phyloP scores from a whole-genome alignment of 805 yeast genomes.

The Candida michaelii region DNA sequence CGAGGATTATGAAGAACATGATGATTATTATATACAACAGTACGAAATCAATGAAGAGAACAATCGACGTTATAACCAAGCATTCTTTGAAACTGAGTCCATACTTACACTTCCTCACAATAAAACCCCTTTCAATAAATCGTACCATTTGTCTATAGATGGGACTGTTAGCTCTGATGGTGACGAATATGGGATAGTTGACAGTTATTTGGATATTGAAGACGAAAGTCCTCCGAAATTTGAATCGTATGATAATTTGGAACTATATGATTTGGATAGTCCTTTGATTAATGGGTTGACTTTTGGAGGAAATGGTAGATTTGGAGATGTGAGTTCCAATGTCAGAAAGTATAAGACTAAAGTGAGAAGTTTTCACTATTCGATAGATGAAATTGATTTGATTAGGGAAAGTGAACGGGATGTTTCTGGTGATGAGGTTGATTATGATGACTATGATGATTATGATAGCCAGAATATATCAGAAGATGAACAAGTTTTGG shows the following conservation, averaged over 20 bases:
- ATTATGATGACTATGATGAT: no score
- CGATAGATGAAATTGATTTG: slow-evolving; percentile 15
- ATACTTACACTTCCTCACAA: slow-evolving; percentile 11
- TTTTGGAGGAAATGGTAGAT: slow-evolving; percentile 20
- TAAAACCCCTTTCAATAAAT: slow-evolving; percentile 19
- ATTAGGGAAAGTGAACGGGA: neutral
- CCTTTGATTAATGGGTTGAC: slow-evolving; percentile 37
- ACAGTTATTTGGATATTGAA: slow-evolving; percentile 24
- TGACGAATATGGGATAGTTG: slow-evolving; percentile 35
- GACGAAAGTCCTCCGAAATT: slow-evolving; percentile 14
- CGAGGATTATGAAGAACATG: slow-evolving; percentile 9
- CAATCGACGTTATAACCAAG: slow-evolving; percentile 7
- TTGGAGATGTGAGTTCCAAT: slow-evolving; percentile 12
- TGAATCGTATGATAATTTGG: slow-evolving; percentile 16
- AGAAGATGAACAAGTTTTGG: no score
- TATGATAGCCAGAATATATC: no score
- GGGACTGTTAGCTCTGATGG: slow-evolving; percentile 10
- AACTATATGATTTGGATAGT: slow-evolving; percentile 27
- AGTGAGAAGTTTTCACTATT: slow-evolving; percentile 15
- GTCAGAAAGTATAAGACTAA: slow-evolving; percentile 7
- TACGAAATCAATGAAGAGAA: slow-evolving; percentile 11
- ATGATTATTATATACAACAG: slow-evolving; percentile 10
- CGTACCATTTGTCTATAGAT: slow-evolving; percentile 31
- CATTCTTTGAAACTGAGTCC: slow-evolving; percentile 8
- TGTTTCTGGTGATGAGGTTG: neutral